A percentile compares a stretch with the other conserved stretches of the same genome.
These are phyloP conservation scores for Sugiyamaella americana DNA, from an alignment of 805 yeast species.

Conservation along the genomic window DNA sequence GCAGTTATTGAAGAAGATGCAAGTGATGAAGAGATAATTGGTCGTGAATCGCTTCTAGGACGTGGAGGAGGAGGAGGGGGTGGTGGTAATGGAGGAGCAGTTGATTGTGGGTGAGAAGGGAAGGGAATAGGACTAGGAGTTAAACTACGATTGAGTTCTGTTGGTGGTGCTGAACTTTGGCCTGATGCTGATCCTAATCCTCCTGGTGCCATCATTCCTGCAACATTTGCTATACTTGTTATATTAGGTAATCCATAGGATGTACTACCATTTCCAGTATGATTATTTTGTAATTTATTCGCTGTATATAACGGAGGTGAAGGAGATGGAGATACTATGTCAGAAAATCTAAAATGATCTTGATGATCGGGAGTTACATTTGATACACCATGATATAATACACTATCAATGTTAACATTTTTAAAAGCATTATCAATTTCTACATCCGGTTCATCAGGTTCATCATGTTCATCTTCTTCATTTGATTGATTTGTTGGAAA, in stretches of 20 bases:
- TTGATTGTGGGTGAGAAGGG: background rate
- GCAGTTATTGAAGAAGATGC: background rate
- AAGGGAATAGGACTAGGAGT: background rate
- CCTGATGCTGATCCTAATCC: background rate
- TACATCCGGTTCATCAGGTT: slow-evolving; percentile 60
- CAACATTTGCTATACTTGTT: background rate
- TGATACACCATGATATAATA: slow-evolving; percentile 56
- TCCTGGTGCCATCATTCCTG: background rate
- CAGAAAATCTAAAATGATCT: slow-evolving; percentile 1
- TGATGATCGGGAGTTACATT: slow-evolving; percentile 39
- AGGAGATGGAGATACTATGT: slow-evolving; percentile 20
- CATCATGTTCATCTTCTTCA: slow-evolving; percentile 58
- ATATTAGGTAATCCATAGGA: background rate
- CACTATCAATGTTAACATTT: slow-evolving; percentile 73
- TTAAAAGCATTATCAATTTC: slow-evolving; percentile 70
- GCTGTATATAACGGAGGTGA: slow-evolving; percentile 4
- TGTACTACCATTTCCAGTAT: background rate
- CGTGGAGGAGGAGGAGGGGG: background rate
- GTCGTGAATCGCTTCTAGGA: background rate
- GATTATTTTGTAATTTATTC: background rate
- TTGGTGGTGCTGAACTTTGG: background rate
- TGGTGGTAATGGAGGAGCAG: slow-evolving; percentile 9
- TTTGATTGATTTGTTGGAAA: background rate
- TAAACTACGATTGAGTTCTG: background rate
- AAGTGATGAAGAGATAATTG: background rate